A percentile compares a stretch with the other conserved stretches of the same genome.
phyloP scores from a whole-genome alignment of 2,329 filamentous ascomycete genomes.

The Penicillium brasilianum region DNA sequence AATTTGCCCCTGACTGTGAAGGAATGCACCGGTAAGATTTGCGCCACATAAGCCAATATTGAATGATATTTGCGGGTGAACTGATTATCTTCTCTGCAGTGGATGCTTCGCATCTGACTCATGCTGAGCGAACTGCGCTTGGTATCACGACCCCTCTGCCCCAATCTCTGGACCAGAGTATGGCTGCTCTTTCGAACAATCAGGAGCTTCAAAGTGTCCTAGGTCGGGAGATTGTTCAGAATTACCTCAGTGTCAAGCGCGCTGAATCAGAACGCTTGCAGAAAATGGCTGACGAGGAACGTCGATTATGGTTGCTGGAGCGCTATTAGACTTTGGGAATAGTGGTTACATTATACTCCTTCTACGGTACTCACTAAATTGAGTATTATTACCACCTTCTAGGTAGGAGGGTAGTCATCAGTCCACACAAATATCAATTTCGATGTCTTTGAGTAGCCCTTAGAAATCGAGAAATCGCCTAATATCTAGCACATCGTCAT shows the following conservation, averaged over 20 bases:
- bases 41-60: background rate
- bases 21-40: constrained; percentile 40
- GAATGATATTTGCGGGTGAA: background rate
- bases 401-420: background rate
- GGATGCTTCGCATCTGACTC: constrained; percentile 42
- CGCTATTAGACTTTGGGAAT: constrained; percentile 38
- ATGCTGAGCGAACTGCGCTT: constrained; percentile 36
- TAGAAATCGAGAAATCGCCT: background rate
- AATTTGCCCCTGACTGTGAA: constrained; percentile 33
- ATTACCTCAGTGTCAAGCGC: constrained; percentile 40
- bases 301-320: constrained; percentile 45
- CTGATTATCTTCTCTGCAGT: constrained; percentile 20
- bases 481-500: background rate
- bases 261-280: constrained; percentile 40
- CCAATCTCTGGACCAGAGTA: constrained; percentile 41
- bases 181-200: constrained; percentile 40
- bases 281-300: constrained; percentile 38
- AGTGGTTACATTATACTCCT: background rate
- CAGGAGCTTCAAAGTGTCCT: constrained; percentile 35
- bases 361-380: background rate
- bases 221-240: constrained; percentile 34
- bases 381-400: background rate
- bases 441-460: background rate
- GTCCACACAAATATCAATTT: background rate
- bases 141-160: constrained; percentile 47